Percentiles rank a stretch among this genome's conserved stretches.
Evolutionary conservation across 331 rosid genomes (phyloP).

Genomic region (Acacia pycnantha): DNA sequence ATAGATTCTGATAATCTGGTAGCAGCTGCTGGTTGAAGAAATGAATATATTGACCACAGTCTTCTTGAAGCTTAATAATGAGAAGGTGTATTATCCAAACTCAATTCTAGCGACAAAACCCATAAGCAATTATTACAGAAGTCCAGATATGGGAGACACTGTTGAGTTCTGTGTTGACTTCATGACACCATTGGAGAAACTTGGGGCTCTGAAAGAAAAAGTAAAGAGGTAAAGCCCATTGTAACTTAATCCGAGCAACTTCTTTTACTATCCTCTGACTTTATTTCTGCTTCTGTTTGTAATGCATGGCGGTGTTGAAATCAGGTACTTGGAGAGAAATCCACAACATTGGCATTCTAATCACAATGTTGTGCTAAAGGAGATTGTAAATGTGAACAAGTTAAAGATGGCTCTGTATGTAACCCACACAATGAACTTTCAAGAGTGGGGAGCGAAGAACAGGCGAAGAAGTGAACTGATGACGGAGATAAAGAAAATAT

Average conservation of each 20-base stretch:
- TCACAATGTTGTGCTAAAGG: constrained; percentile 56
- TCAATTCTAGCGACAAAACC: constrained; percentile 79
- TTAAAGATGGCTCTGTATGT: constrained; percentile 57
- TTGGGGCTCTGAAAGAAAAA: constrained; percentile 61
- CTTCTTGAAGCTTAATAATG: constrained; percentile 79
- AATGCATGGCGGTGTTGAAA: not conserved
- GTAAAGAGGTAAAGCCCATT: constrained; percentile 40
- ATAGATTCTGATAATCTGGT: constrained; percentile 8
- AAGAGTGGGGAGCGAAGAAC: constrained; percentile 63
- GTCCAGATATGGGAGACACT: constrained; percentile 75
- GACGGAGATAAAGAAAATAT: constrained; percentile 65
- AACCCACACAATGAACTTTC: constrained; percentile 82
- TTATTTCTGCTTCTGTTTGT: not conserved
- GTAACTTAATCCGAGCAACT: not conserved
- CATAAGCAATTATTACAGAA: constrained; percentile 83
- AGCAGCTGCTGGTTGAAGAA: constrained; percentile 88
- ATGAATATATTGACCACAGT: constrained; percentile 89
- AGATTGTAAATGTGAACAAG: constrained; percentile 72
- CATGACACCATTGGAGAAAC: constrained; percentile 65
- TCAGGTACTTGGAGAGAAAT: constrained; percentile 68
- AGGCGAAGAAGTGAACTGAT: constrained; percentile 64
- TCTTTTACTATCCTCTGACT: not conserved
- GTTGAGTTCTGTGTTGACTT: constrained; percentile 71
- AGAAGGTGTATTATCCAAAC: constrained; percentile 85
- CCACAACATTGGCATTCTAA: constrained; percentile 71